phyloP scores from a whole-genome alignment of 2,329 filamentous ascomycete species.

The Pyrenophora teres region DNA sequence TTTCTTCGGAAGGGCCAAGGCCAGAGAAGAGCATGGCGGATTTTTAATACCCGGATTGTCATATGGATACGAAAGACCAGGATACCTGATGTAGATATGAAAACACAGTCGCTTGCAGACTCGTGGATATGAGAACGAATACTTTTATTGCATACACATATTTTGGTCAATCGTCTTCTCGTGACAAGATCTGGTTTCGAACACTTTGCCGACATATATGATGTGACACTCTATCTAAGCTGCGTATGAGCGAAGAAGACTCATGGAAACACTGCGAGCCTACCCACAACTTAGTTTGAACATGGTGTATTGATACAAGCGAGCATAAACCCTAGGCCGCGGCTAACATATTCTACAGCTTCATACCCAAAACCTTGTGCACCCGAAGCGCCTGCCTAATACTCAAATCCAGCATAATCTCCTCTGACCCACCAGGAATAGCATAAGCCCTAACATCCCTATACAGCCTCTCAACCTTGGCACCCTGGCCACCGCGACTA shows the following conservation, averaged over 20 bases:
- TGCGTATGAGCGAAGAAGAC: too few relatives aligned
- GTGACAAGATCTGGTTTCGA: too few relatives aligned
- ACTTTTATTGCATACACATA: neutral
- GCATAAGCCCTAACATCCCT: slow-evolving; percentile 95
- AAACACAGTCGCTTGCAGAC: slow-evolving; percentile 6
- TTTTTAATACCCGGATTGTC: slow-evolving; percentile 15
- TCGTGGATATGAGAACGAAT: slow-evolving; percentile 12
- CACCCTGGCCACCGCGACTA: slow-evolving; percentile 90
- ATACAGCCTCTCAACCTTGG: slow-evolving; percentile 92
- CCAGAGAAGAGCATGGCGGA: slow-evolving; percentile 2
- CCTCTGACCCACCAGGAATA: slow-evolving; percentile 90
- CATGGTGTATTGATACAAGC: neutral
- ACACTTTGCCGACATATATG: too few relatives aligned
- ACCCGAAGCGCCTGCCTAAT: slow-evolving; percentile 90
- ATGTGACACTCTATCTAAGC: too few relatives aligned
- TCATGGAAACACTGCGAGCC: too few relatives aligned
- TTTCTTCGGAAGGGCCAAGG: neutral
- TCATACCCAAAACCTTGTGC: slow-evolving; percentile 92
- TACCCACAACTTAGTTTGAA: neutral
- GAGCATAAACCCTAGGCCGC: neutral
- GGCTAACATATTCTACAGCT: slow-evolving; percentile 64
- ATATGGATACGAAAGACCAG: slow-evolving; percentile 9
- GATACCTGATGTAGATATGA: slow-evolving; percentile 20
- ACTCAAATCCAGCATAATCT: slow-evolving; percentile 98
- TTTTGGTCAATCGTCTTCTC: too few relatives aligned